These are phyloP conservation scores for Xylaria multiplex DNA, from an alignment of 2,329 filamentous ascomycete genomes.

Conservation along the genomic window DNA sequence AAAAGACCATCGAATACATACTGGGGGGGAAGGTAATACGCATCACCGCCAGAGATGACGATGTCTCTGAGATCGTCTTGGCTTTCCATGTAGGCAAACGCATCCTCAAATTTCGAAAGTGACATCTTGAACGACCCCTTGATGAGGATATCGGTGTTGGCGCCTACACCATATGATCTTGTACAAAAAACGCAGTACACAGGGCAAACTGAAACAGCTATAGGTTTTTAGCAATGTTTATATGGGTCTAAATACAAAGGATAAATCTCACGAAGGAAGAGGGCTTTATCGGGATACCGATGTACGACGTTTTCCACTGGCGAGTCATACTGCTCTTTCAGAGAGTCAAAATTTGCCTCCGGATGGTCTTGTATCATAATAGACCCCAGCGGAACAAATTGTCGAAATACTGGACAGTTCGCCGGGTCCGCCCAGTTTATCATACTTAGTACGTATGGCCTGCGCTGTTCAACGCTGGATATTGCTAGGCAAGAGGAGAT, in stretches of 20 bases:
- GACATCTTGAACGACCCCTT: slow-evolving; percentile 54
- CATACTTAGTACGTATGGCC: slow-evolving; percentile 67
- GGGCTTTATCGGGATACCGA: slow-evolving; percentile 70
- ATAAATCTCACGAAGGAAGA: slow-evolving; percentile 66
- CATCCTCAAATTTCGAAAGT: slow-evolving; percentile 61
- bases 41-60: slow-evolving; percentile 71
- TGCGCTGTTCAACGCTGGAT: slow-evolving; percentile 38
- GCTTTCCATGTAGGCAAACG: slow-evolving; percentile 66
- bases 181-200: slow-evolving; percentile 73
- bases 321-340: slow-evolving; percentile 66
- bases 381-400: slow-evolving; percentile 69
- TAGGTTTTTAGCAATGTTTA: slow-evolving; percentile 35
- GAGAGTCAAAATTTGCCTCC: slow-evolving; percentile 64
- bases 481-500: neutral
- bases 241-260: neutral
- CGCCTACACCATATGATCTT: slow-evolving; percentile 67
- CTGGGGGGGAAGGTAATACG: slow-evolving; percentile 65
- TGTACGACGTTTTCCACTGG: slow-evolving; percentile 68
- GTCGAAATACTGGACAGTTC: slow-evolving; percentile 67
- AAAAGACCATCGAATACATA: neutral
- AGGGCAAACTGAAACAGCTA: slow-evolving; percentile 69
- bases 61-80: slow-evolving; percentile 64
- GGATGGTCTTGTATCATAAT: slow-evolving; percentile 64
- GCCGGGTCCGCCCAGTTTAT: slow-evolving; percentile 69
- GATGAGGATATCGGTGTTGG: slow-evolving; percentile 61